Conservation (phyloP, 1,284 basidiomycete genomes). For the Boletus holoroseus region DNA sequence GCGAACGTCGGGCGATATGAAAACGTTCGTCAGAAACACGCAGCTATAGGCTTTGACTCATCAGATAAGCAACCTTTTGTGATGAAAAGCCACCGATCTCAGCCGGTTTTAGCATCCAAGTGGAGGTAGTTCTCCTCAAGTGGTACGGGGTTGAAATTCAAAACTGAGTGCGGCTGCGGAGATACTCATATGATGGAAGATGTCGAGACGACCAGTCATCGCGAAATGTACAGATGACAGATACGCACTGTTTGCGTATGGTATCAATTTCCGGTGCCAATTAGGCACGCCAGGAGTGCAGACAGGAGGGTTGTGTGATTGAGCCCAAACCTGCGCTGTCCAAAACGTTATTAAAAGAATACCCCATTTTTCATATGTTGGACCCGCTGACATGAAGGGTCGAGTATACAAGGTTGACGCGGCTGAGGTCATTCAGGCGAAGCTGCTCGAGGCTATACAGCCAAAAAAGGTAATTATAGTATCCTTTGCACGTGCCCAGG, state of each 20-base stretch:
- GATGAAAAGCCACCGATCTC: slow-evolving; percentile 22
- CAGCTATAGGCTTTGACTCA: slow-evolving; percentile 21
- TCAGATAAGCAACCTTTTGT: slow-evolving; percentile 25
- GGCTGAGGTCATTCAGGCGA: too few relatives aligned
- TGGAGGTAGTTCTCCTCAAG: slow-evolving; percentile 18
- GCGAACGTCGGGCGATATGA: slow-evolving; percentile 27
- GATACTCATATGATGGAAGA: slow-evolving; percentile 9
- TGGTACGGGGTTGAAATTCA: not conserved
- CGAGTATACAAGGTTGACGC: slow-evolving; percentile 10
- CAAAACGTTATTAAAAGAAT: slow-evolving; percentile 1
- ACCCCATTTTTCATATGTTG: slow-evolving; percentile 3
- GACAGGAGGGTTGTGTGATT: not conserved
- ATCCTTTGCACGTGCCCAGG: slow-evolving; percentile 6
- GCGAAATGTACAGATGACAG: slow-evolving; percentile 1
- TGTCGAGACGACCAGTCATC: slow-evolving; percentile 1
- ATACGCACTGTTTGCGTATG: slow-evolving; percentile 20
- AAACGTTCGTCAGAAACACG: slow-evolving; percentile 18
- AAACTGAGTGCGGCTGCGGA: slow-evolving; percentile 9
- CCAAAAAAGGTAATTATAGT: slow-evolving; percentile 6
- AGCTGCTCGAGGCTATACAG: not conserved
- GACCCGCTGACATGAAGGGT: slow-evolving; percentile 12
- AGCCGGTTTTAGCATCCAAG: slow-evolving; percentile 20
- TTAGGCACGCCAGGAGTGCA: slow-evolving; percentile 6
- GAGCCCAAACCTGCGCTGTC: slow-evolving; percentile 2
- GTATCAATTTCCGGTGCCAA: slow-evolving; percentile 25